Percentiles rank a stretch among this genome's conserved stretches.
Evolutionary conservation across 495 filamentous ascomycete species (phyloP).

Genomic region (Hypoxylon subgilvum): DNA sequence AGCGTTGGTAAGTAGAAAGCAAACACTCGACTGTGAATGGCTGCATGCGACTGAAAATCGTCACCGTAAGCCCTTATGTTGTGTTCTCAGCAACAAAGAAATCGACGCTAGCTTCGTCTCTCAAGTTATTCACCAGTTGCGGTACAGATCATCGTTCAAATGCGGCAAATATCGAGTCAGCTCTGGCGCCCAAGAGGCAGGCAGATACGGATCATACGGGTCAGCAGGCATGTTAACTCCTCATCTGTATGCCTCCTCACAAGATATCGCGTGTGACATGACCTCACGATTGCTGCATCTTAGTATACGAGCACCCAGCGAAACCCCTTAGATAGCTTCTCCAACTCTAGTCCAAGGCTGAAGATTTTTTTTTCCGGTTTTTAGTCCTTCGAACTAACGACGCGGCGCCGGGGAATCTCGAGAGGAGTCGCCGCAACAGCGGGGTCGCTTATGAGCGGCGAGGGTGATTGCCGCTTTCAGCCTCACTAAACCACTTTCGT

Average conservation of each 20-base stretch:
- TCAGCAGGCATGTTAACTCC: slow-evolving; percentile 9
- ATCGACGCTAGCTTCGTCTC: slow-evolving; percentile 3
- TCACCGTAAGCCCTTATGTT: slow-evolving; percentile 20
- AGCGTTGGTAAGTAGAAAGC: not conserved
- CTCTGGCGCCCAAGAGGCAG: slow-evolving; percentile 2
- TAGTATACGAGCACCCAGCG: too few relatives aligned
- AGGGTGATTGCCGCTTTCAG: slow-evolving; percentile 28
- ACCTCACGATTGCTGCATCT: slow-evolving; percentile 24
- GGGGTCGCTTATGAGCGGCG: slow-evolving; percentile 23
- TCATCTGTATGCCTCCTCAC: not conserved
- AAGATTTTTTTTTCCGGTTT: too few relatives aligned
- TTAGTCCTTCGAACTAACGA: slow-evolving; percentile 11
- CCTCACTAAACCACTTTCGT: slow-evolving; percentile 15
- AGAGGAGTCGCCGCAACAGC: slow-evolving; percentile 11
- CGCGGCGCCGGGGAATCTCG: slow-evolving; percentile 13
- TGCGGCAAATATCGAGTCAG: slow-evolving; percentile 11
- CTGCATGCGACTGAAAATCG: slow-evolving; percentile 10
- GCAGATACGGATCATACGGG: not conserved
- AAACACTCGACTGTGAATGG: not conserved
- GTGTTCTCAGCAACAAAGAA: slow-evolving; percentile 11
- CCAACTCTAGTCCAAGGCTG: too few relatives aligned
- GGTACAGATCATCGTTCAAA: slow-evolving; percentile 17
- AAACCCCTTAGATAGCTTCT: too few relatives aligned
- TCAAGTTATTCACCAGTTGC: slow-evolving; percentile 17
- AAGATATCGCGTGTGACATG: slow-evolving; percentile 13